Conservation (phyloP, 768 basidiomycete species). For the Cytidiella melzeri region DNA sequence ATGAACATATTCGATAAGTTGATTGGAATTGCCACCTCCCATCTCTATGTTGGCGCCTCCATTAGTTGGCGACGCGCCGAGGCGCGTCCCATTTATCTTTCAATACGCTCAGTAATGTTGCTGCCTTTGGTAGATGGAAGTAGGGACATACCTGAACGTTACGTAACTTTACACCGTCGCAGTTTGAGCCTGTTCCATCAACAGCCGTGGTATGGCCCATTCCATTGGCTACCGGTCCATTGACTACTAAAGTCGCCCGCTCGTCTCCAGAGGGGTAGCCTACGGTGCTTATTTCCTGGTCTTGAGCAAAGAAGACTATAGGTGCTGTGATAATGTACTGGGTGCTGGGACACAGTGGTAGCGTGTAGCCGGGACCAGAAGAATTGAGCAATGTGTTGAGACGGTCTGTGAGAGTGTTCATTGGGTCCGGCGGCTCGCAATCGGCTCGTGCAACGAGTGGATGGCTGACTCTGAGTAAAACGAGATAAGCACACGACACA, state of each 20-base stretch:
- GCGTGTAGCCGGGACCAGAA: slow-evolving; percentile 58
- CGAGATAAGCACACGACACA: not conserved
- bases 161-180: slow-evolving; percentile 54
- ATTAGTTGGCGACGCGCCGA: slow-evolving; percentile 39
- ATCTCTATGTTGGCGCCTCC: slow-evolving; percentile 84
- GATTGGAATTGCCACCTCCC: slow-evolving; percentile 67
- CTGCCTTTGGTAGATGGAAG: too few species aligned
- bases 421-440: slow-evolving; percentile 44
- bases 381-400: slow-evolving; percentile 59
- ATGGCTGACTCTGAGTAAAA: slow-evolving; percentile 2
- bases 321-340: slow-evolving; percentile 62
- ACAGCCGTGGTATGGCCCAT: slow-evolving; percentile 69
- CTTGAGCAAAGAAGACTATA: slow-evolving; percentile 55
- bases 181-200: slow-evolving; percentile 55
- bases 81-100: slow-evolving; percentile 71
- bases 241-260: slow-evolving; percentile 66
- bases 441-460: slow-evolving; percentile 16
- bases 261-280: slow-evolving; percentile 66
- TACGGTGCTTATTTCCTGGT: slow-evolving; percentile 78
- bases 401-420: slow-evolving; percentile 55
- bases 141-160: slow-evolving; percentile 56
- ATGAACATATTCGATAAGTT: slow-evolving; percentile 71
- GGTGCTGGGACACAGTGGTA: slow-evolving; percentile 58
- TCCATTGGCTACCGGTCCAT: slow-evolving; percentile 56
- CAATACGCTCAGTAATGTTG: not conserved